Conservation (phyloP, 768 basidiomycete species). For the Agaricus sinodeliciosus region DNA sequence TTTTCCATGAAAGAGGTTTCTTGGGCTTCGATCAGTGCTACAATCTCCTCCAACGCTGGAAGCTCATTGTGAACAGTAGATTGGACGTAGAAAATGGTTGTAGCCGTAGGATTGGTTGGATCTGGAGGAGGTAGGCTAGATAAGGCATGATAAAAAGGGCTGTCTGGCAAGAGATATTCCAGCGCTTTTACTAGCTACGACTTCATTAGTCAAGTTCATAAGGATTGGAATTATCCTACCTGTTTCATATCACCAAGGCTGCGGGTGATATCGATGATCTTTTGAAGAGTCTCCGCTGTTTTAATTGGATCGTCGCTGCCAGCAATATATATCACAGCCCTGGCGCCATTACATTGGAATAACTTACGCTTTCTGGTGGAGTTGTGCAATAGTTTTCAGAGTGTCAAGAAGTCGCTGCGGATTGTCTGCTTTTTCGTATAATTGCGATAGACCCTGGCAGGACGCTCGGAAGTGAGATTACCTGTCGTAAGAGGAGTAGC, state of each 20-base stretch:
- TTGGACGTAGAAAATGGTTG: conserved; percentile 53
- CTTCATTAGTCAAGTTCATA: conserved; percentile 1
- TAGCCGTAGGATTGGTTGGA: conserved; percentile 62
- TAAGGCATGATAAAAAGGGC: conserved; percentile 55
- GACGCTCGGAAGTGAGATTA: conserved; percentile 4
- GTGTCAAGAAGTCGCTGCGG: conserved; percentile 53
- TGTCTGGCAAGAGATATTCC: conserved; percentile 67
- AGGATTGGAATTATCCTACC: conserved; percentile 28
- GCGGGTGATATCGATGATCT: conserved; percentile 46
- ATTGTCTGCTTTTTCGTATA: conserved; percentile 58
- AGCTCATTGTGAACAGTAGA: conserved; percentile 63
- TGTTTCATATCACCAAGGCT: conserved; percentile 42
- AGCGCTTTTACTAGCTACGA: conserved; percentile 62
- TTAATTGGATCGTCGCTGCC: conserved; percentile 67
- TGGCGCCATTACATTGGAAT: neutral
- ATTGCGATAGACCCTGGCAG: conserved; percentile 61
- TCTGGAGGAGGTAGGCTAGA: conserved; percentile 68
- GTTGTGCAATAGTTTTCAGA: conserved; percentile 48
- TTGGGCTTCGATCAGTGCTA: conserved; percentile 52
- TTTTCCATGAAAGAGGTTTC: conserved; percentile 52
- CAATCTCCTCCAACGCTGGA: conserved; percentile 65
- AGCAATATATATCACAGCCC: neutral
- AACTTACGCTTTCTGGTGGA: conserved; percentile 54
- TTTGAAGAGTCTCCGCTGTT: conserved; percentile 78
- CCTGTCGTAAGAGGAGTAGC: conserved; percentile 17